Evolutionary conservation across 352 stramenopile genomes (phyloP).

Genomic region (Peronospora destructor): DNA sequence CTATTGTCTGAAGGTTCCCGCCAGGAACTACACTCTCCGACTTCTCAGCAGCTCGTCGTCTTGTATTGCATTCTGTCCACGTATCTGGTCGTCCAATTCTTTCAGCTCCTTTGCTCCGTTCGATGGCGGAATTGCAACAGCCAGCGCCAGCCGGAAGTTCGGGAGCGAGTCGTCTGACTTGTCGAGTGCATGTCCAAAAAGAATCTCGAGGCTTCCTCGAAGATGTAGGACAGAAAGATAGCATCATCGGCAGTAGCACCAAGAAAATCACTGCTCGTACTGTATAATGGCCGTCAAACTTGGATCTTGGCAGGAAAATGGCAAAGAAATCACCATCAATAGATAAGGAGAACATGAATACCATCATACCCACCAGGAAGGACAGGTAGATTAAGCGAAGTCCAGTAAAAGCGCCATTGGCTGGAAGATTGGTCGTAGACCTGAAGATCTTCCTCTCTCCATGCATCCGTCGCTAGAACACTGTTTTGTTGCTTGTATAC

Average conservation of each 20-base stretch:
- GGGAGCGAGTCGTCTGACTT: slow-evolving; percentile 60
- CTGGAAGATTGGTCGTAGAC: slow-evolving; percentile 36
- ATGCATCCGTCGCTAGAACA: slow-evolving; percentile 42
- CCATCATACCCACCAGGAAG: slow-evolving; percentile 77
- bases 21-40: slow-evolving; percentile 15
- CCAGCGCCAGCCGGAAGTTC: slow-evolving; percentile 71
- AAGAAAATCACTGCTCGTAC: slow-evolving; percentile 50
- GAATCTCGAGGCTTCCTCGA: slow-evolving; percentile 57
- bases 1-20: slow-evolving; percentile 12
- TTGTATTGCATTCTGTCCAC: slow-evolving; percentile 6
- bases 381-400: slow-evolving; percentile 71
- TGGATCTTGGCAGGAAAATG: slow-evolving; percentile 74
- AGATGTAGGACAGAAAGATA: slow-evolving; percentile 82
- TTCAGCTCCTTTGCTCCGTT: slow-evolving; percentile 31
- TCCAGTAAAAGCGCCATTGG: slow-evolving; percentile 64
- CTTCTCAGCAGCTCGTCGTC: slow-evolving; percentile 18
- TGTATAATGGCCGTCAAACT: slow-evolving; percentile 61
- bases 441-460: slow-evolving; percentile 48
- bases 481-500: slow-evolving; percentile 36
- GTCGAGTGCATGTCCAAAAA: slow-evolving; percentile 70
- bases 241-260: slow-evolving; percentile 47
- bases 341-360: slow-evolving; percentile 81
- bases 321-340: slow-evolving; percentile 82
- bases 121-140: slow-evolving; percentile 71
- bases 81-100: slow-evolving; percentile 5